Evolutionary conservation across 306 rosid species (phyloP).

Genomic region (Inga leiocalycina): DNA sequence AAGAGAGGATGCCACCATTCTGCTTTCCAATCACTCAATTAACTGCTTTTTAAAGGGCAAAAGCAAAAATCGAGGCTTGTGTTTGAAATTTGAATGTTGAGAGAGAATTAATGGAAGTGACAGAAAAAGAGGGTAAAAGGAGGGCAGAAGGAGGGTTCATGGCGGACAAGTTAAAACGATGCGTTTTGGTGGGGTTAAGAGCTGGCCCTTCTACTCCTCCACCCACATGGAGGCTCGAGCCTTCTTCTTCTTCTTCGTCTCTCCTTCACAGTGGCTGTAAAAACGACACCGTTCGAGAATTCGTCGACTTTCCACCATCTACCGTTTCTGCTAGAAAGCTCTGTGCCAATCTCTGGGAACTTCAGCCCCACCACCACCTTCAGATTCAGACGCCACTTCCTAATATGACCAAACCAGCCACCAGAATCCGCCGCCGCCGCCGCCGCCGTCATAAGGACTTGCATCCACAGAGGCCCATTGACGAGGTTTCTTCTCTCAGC

Average conservation of each 20-base stretch:
- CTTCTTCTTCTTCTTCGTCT: conserved; percentile 32
- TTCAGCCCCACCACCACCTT: conserved; percentile 54
- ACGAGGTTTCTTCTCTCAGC: conserved; percentile 44
- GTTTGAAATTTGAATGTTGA: conserved; percentile 37
- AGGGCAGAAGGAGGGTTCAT: conserved; percentile 33
- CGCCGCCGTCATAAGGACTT: conserved; percentile 36
- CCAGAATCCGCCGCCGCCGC: conserved; percentile 47
- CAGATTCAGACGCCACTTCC: conserved; percentile 33
- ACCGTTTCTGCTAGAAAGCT: conserved; percentile 75
- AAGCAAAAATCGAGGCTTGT: neutral
- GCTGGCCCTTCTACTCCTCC: conserved; percentile 70
- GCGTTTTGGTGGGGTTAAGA: conserved; percentile 53
- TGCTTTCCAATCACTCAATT: neutral
- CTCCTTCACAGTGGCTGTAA: neutral
- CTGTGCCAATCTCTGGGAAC: conserved; percentile 74
- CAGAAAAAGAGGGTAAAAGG: conserved; percentile 31
- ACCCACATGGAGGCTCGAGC: conserved; percentile 77
- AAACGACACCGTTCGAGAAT: conserved; percentile 38
- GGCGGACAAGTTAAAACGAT: conserved; percentile 57
- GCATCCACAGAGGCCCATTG: conserved; percentile 38
- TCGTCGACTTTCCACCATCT: conserved; percentile 44
- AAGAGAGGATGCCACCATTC: neutral
- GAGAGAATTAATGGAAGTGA: conserved; percentile 25
- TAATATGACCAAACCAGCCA: conserved; percentile 41
- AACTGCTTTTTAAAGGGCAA: neutral